These are phyloP conservation scores for Trichoderma citrinoviride DNA, from an alignment of 2,329 filamentous ascomycete genomes.

Conservation along the genomic window DNA sequence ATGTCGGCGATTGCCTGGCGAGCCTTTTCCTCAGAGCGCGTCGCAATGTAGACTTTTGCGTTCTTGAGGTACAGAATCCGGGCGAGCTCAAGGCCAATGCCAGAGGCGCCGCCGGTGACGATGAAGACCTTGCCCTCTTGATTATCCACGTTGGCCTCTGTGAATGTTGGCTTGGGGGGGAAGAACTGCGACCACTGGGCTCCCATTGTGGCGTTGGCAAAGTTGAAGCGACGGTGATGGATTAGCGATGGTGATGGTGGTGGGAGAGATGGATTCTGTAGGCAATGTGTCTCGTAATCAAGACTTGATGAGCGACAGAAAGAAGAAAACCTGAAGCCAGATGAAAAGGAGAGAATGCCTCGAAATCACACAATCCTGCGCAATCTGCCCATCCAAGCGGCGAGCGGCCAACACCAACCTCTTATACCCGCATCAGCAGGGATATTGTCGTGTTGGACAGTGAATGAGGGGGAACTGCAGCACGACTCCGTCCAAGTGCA, in stretches of 20 bases:
- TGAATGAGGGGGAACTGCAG: neutral
- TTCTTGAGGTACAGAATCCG: slow-evolving; percentile 51
- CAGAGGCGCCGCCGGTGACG: slow-evolving; percentile 34
- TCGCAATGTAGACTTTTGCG: slow-evolving; percentile 51
- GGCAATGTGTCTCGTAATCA: too few species aligned
- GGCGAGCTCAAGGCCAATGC: slow-evolving; percentile 49
- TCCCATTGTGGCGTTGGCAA: slow-evolving; percentile 9
- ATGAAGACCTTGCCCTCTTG: slow-evolving; percentile 35
- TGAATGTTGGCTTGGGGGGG: slow-evolving; percentile 19
- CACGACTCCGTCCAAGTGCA: neutral
- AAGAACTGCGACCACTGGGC: slow-evolving; percentile 21
- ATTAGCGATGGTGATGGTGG: neutral
- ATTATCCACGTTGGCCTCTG: neutral
- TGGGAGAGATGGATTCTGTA: neutral
- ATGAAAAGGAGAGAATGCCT: neutral
- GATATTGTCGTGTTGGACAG: neutral
- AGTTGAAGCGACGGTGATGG: neutral
- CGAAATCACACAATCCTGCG: neutral
- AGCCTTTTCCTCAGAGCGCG: slow-evolving; percentile 43
- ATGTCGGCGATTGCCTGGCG: slow-evolving; percentile 42
- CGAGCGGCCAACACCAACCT: neutral
- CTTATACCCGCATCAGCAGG: neutral
- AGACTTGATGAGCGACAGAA: too few species aligned
- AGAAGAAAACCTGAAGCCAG: too few species aligned
- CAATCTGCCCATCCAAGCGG: neutral